Evolutionary conservation across 305 asterid species (phyloP), one percentile per base, ranked within the genome.

Genomic region (Fraxinus sp.): DNA sequence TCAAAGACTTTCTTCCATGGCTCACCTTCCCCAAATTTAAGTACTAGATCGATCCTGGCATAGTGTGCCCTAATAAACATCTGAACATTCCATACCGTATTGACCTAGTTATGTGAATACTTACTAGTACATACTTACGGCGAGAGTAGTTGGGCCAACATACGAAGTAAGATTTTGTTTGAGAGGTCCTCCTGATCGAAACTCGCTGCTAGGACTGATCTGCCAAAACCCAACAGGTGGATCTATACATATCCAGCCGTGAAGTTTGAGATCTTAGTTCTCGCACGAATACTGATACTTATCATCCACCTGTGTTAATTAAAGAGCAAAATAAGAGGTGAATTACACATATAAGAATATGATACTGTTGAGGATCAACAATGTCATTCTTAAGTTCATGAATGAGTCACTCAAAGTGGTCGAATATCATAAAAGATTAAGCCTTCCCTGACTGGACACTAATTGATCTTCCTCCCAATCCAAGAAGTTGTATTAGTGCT

Each of bases 171-270:
- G 87, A 78, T 92, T 91, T 81, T 91, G 97, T 84, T 92, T 92
- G 64, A 88, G 78, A 66, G 94, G 94, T 44, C 97, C 94, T 24
- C 94, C 94, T 8, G 89, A 86, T 16, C 97, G 84, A 77, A 90
- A 92, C 85, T 92, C 97, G 80, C 84, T 89, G 85, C 92, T 89
- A 16, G 97, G 95, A 14, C 90, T 88, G 39, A 93, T 93, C 84
- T 88, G 92, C 97, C 97, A 93, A 82, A 93, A 93, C 1, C 95
- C 97, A 41, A 91, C 91, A 0, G 92, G 90, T 37, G 97, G 95
- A 30, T 93, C 95, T 55, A 84, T 85, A 74, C 91, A 86, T 84
- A 93, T 90, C 92, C 92, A 93, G 62, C 97, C 97, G 83, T 91
- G 97, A 71, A 93, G 94, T 79, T 87, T 79, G 46, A 88, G 86